Evolutionary conservation across 805 yeast genomes (phyloP), one percentile per base, ranked within the genome.

Genomic region (Suhomyces prunicola): DNA sequence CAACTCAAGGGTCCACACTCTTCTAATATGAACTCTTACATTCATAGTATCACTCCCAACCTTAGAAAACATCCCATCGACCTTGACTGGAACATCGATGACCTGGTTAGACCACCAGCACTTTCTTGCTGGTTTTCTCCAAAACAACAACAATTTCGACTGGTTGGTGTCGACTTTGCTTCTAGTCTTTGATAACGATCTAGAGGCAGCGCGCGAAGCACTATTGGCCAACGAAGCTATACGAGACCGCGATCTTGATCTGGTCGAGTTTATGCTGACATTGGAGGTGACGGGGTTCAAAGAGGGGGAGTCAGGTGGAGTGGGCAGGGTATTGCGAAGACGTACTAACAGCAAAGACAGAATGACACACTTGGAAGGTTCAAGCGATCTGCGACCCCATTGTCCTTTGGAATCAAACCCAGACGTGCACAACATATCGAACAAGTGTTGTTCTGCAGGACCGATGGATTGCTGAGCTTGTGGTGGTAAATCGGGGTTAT

Each of bases 61-160:
- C n/a, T 57, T 59, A 5, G 53, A 54, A 49, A 60, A 53, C 12
- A 61, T 44, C 41, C 64, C 67, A 46, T 58, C 64, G 23, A 58
- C 62, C 59, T 65, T 55, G 4, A 80, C 57, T 35, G 70, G 70
- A 22, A 82, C 67, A 6, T 82, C 84, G 19, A 82, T 69, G 27
- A 70, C 74, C 44, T 83, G 82, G 65, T 84, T 83, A 6, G 89
- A 80, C 99, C 99, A 94, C 99, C 99, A 94, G 73, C 99, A 94
- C 67, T 94, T 94, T 65, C 98, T 81, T 2, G 99, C 99, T 0
- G 99, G 99, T 66, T 94, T 94, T 57, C 96, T 81, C 98, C 99
- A 94, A 66, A 94, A 94, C 50, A 94, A 73, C 36, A 94, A 76
- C 49, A 94, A 78, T 68, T 94, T 94, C 4, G 75, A 71, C 46